A percentile compares a stretch with the other conserved stretches of the same genome.
Conservation (phyloP, 2,329 filamentous ascomycete species). For the Fusarium caatingaense region DNA sequence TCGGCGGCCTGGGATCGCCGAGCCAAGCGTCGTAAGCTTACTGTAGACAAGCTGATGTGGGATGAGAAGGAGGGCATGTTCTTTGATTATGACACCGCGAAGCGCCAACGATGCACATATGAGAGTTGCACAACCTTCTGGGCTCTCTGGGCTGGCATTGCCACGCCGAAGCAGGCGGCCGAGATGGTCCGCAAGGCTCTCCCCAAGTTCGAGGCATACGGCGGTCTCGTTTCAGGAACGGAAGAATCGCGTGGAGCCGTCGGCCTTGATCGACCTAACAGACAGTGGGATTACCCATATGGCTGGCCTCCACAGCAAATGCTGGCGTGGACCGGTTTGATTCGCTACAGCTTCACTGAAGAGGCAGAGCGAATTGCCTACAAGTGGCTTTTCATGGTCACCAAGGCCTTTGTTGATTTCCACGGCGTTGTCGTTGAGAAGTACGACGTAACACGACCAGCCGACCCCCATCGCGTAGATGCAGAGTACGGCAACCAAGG, state of each 20-base stretch:
- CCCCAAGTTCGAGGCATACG: conserved; percentile 87
- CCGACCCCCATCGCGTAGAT: conserved; percentile 92
- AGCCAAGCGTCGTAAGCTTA: conserved; percentile 82
- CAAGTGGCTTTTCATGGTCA: conserved; percentile 98
- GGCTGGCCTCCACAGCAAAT: conserved; percentile 99
- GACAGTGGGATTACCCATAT: conserved; percentile 98
- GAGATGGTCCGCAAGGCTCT: conserved; percentile 83
- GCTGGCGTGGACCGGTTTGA: conserved; percentile 92
- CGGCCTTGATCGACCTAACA: conserved; percentile 85
- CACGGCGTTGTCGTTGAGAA: conserved; percentile 99
- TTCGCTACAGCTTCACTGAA: conserved; percentile 90
- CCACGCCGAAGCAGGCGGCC: conserved; percentile 86
- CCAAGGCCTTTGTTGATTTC: conserved; percentile 97
- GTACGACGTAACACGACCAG: conserved; percentile 92
- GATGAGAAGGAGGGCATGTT: conserved; percentile 93
- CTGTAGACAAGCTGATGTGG: conserved; percentile 95
- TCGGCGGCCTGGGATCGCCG: conserved; percentile 92
- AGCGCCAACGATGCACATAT: conserved; percentile 83
- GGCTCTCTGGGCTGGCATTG: conserved; percentile 95
- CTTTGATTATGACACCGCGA: conserved; percentile 94
- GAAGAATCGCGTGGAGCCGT: conserved; percentile 86
- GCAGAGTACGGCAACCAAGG: conserved; percentile 99
- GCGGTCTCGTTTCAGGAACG: conserved; percentile 89
- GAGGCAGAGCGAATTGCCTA: conserved; percentile 92
- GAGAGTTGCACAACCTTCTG: conserved; percentile 96